A percentile compares a stretch with the other conserved stretches of the same genome.
These are phyloP conservation scores for Ophiosphaerella korrae DNA, from an alignment of 2,329 filamentous ascomycete genomes.

Conservation along the genomic window DNA sequence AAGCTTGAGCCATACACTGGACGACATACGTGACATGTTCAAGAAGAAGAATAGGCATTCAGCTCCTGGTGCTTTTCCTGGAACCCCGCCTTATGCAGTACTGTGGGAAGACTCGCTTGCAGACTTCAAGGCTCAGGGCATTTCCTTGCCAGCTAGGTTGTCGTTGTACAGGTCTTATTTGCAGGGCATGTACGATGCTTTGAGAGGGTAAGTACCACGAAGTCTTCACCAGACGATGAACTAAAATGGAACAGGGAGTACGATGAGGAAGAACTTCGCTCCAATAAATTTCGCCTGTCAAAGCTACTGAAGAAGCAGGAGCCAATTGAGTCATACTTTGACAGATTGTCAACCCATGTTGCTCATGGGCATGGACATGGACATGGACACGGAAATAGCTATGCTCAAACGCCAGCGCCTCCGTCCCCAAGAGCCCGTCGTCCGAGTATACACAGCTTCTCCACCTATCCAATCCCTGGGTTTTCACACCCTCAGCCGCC, in stretches of 20 bases:
- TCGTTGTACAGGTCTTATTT: conserved; percentile 58
- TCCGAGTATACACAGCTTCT: conserved; percentile 34
- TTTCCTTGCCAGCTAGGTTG: conserved; percentile 54
- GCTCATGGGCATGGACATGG: conserved; percentile 21
- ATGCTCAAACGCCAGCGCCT: conserved; percentile 36
- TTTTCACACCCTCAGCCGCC: conserved; percentile 17
- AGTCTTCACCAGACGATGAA: neutral
- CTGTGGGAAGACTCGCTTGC: conserved; percentile 58
- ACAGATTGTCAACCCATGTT: conserved; percentile 19
- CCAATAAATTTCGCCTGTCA: conserved; percentile 31
- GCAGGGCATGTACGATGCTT: conserved; percentile 48
- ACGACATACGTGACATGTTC: conserved; percentile 53
- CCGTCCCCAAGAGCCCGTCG: conserved; percentile 30
- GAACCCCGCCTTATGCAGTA: conserved; percentile 51
- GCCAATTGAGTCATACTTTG: conserved; percentile 42
- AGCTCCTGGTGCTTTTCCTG: conserved; percentile 43
- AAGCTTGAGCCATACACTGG: conserved; percentile 58
- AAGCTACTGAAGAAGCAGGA: conserved; percentile 45
- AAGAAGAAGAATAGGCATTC: conserved; percentile 41
- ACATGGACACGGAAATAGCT: conserved; percentile 8
- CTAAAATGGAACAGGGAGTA: conserved; percentile 33
- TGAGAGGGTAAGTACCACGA: conserved; percentile 52
- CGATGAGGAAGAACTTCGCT: conserved; percentile 36
- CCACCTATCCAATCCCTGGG: conserved; percentile 32
- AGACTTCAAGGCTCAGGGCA: conserved; percentile 54